Evolutionary conservation across 2,329 filamentous ascomycete genomes (phyloP), one percentile per base, ranked within the genome.

Genomic region (Diaporthe humulicola): DNA sequence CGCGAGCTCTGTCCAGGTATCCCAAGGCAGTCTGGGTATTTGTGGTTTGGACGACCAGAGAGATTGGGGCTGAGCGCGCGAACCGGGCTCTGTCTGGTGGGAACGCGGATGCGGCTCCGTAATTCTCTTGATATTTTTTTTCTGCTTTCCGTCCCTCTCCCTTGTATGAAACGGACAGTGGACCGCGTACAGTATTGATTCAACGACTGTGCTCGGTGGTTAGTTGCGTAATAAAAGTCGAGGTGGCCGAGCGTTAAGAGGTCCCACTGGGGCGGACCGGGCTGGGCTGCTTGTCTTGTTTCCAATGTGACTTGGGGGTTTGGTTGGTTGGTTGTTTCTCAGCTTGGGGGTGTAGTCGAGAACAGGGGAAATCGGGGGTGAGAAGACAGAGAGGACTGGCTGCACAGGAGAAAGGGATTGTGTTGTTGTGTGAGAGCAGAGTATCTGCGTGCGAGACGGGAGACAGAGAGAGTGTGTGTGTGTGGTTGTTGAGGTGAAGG

Each of bases 1-100:
- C 75, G 75, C 70, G 75, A 76, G 75, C 75, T 76, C 52, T 61
- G 73, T 30, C 61, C 42, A 28, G 45, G 61, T 52, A 38, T 45
- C 10, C 45, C 45, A 52, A 52, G 61, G 61, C 64, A 69, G 64
- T 38, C 64, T 54, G 48, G 45, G 64, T 69, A 54, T 69, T 67
- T 67, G 61, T 52, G 61, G 19, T 67, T 38, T 67, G 64, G 48
- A 17, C 45, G 64, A n/a, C 17, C 33, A 67, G 45, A 52, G 61
- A 38, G 33, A 67, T 38, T 52, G 61, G 61, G 61, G 61, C 61
- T 50, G 61, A 33, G 45, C 50, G 45, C 22, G 61, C 38, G 45
- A 33, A 38, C 42, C 14, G 45, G 61, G 45, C 45, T 48, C 48
- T 28, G 61, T 25, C 45, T 28, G 45, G 61, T 67, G 61, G 61